Base-by-base conservation (phyloP, 2,329 filamentous ascomycete genomes). In the Ceratocystis cacaofunesta region DNA sequence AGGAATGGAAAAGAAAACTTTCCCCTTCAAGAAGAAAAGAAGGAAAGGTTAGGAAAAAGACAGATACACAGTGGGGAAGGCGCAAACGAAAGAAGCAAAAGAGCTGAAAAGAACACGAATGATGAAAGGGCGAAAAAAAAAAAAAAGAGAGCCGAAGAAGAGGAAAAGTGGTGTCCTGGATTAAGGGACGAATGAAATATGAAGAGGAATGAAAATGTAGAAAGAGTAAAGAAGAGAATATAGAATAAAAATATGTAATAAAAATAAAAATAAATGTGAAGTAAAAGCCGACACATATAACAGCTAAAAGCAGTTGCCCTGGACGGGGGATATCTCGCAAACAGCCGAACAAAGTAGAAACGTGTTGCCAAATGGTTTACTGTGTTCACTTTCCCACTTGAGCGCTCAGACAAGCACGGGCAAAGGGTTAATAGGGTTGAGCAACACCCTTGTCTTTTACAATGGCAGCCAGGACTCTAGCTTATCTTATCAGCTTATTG, bases 321-420 rank as follows among this genome's bases (percentile, higher is more conserved):
- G n/a, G 3, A 22, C 36, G 36, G 36, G 36, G 12, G 7, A 19
- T 32, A 22, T 61, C 58, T 30, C 25, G n/a, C 58, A 36, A 43
- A 28, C 6, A 44, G 32, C 58, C 32, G 32, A 60, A 60, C 57
- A 60, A 60, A 22, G 6, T n/a, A 60, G 58, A 28, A 61, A 44
- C 58, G 55, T 58, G 55, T 61, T 61, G 28, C 44, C 19, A 63
- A 63, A 43, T 64, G 63, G 63, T 50, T 64, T 64, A 64, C 63
- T 64, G 63, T 64, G 63, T 64, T 64, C 63, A 64, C 63, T 64
- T 64, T 41, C 36, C 4, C 36, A 41, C 36, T 41, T 41, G 4
- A 41, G 36, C 36, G 10, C 36, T 57, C 25, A 19, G 15, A 58
- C n/a, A 19, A 1, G 55, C 55, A 58, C 28, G 55, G 25, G 2